phyloP scores from a whole-genome alignment of 1,284 basidiomycete genomes.

The Ganoderma boninense region DNA sequence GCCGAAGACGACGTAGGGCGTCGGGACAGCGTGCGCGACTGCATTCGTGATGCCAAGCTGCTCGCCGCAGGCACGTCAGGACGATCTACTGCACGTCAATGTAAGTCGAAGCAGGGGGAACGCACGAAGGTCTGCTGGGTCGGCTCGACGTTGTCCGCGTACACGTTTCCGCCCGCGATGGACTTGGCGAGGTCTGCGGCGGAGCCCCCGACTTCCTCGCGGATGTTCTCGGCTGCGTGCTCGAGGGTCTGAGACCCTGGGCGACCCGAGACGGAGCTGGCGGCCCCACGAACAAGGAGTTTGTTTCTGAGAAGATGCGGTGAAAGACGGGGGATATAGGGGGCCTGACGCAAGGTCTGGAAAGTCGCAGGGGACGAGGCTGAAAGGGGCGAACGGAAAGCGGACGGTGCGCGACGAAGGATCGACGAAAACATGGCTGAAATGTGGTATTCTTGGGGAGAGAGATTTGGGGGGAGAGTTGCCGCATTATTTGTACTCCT shows the following conservation, averaged over 20 bases:
- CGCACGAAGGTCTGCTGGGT: constrained; percentile 66
- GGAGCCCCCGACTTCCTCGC: constrained; percentile 79
- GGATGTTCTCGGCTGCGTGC: constrained; percentile 77
- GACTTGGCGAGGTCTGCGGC: constrained; percentile 75
- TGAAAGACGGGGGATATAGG: constrained; percentile 13
- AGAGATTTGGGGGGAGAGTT: background rate
- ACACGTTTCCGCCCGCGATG: constrained; percentile 74
- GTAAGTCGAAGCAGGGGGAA: constrained; percentile 20
- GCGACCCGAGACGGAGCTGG: constrained; percentile 67
- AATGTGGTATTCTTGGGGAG: background rate
- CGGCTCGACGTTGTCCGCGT: constrained; percentile 53
- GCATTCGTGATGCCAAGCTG: constrained; percentile 76
- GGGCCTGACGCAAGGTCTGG: constrained; percentile 18
- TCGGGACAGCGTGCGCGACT: constrained; percentile 73
- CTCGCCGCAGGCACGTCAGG: constrained; percentile 3
- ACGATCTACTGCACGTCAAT: background rate
- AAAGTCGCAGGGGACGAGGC: constrained; percentile 17
- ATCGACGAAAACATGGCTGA: constrained; percentile 31
- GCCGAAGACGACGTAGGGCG: constrained; percentile 74
- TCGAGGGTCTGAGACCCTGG: constrained; percentile 76
- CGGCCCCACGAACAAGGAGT: constrained; percentile 48
- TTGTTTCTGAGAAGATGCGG: constrained; percentile 21
- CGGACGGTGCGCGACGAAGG: constrained; percentile 32
- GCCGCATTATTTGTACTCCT: constrained; percentile 2
- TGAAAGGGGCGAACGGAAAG: constrained; percentile 31